Conservation (phyloP, 257 asterid species). For the Ajuga chamaepitys region DNA sequence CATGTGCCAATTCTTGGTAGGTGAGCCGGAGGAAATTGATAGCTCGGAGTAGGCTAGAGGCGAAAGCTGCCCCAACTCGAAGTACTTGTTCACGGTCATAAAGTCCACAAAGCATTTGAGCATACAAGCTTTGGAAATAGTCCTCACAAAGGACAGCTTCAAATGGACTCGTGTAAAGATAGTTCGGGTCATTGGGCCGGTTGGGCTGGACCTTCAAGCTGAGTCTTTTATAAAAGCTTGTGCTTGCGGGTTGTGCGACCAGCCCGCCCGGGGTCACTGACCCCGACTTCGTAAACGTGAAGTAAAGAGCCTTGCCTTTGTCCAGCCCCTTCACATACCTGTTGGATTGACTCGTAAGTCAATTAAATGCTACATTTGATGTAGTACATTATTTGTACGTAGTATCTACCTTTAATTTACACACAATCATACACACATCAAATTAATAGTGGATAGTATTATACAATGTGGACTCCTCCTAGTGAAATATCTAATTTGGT, state of each 20-base stretch:
- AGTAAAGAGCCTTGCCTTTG: conserved; percentile 25
- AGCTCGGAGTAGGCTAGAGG: conserved; percentile 20
- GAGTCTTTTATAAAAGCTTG: conserved; percentile 16
- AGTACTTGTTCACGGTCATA: conserved; percentile 21
- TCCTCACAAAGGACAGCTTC: conserved; percentile 22
- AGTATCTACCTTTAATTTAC: too few relatives aligned
- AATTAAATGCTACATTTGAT: too few relatives aligned
- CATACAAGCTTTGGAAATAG: conserved; percentile 24
- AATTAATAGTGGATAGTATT: too few relatives aligned
- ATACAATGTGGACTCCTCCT: too few relatives aligned
- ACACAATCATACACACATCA: too few relatives aligned
- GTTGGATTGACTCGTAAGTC: too few relatives aligned
- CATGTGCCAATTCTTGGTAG: conserved; percentile 21
- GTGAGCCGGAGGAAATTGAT: conserved; percentile 21
- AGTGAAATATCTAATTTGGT: too few relatives aligned
- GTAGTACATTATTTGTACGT: too few relatives aligned
- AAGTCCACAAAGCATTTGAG: conserved; percentile 19
- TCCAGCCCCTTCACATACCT: conserved; percentile 15
- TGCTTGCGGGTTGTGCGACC: conserved; percentile 3
- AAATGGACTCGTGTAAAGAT: conserved; percentile 19
- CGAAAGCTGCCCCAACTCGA: conserved; percentile 24
- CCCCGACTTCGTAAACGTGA: conserved; percentile 18
- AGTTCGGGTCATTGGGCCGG: conserved; percentile 5
- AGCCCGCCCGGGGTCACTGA: conserved; percentile 19
- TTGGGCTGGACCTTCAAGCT: too few relatives aligned